A percentile compares a stretch with the other conserved stretches of the same genome.
phyloP scores from a whole-genome alignment of 2,329 filamentous ascomycete species.

The Pestalotiopsis sp. region DNA sequence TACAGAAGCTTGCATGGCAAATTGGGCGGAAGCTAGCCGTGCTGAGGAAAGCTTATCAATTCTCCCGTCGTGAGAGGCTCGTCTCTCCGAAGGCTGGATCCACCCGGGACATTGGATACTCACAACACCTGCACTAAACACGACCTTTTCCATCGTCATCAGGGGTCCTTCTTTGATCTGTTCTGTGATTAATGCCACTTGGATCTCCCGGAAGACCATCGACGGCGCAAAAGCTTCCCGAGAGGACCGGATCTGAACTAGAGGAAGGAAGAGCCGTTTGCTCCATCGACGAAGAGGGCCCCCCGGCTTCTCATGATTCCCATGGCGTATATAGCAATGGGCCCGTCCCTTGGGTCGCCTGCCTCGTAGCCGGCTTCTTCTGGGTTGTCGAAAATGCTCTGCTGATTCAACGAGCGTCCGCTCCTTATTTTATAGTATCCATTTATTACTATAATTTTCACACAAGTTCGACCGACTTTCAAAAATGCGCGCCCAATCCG shows the following conservation, averaged over 20 bases:
- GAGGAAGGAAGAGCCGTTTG: background rate
- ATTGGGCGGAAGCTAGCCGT: background rate
- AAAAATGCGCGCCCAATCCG: background rate
- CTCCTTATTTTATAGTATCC: background rate
- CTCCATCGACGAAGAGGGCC: background rate
- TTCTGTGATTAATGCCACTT: background rate
- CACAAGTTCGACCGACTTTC: background rate
- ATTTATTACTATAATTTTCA: background rate
- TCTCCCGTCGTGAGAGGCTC: background rate
- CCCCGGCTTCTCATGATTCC: background rate
- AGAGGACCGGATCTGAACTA: background rate
- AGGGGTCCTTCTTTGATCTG: background rate
- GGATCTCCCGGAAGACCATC: background rate
- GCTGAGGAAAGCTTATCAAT: conserved; percentile 7
- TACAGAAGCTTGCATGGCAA: background rate
- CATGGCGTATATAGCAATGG: background rate
- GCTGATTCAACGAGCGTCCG: background rate
- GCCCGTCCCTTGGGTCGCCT: background rate
- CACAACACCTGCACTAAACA: background rate
- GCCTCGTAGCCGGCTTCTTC: background rate
- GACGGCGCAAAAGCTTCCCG: background rate
- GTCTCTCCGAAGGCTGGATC: background rate
- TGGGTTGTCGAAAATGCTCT: conserved; percentile 3
- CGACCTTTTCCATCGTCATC: background rate
- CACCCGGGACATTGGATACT: background rate